Conservation (phyloP, 306 rosid species). For the Astragalus glycyphyllos region DNA sequence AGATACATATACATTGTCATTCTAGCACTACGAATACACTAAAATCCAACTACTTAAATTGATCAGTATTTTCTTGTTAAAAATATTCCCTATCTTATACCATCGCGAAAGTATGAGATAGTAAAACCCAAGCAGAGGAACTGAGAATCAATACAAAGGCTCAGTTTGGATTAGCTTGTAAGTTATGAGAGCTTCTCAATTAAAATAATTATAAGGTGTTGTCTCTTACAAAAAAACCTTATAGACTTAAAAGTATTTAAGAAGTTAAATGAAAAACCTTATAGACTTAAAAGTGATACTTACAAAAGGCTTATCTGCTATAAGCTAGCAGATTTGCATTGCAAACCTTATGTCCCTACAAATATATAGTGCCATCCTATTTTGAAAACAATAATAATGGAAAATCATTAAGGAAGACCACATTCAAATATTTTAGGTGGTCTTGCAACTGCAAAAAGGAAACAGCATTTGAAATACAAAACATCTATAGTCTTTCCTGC, state of each 20-base stretch:
- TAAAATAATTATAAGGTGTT: too few relatives aligned
- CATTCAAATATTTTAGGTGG: conserved; percentile 9
- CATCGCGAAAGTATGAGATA: background rate
- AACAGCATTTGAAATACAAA: background rate
- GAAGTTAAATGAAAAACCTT: background rate
- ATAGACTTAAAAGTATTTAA: too few relatives aligned
- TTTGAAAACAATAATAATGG: background rate
- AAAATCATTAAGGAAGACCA: conserved; percentile 16
- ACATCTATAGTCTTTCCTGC: background rate
- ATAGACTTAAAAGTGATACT: too few relatives aligned
- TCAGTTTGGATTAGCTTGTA: too few relatives aligned
- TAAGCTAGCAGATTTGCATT: too few relatives aligned
- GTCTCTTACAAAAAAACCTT: too few relatives aligned
- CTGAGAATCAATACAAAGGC: background rate
- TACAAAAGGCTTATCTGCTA: too few relatives aligned
- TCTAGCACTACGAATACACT: background rate
- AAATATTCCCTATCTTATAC: background rate
- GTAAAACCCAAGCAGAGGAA: background rate
- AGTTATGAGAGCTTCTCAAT: too few relatives aligned
- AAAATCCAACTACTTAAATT: conserved; percentile 19
- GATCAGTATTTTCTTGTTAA: conserved; percentile 24
- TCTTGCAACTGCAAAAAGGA: background rate
- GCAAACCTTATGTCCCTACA: too few relatives aligned
- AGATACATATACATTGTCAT: background rate
- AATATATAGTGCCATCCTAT: background rate